Conservation (phyloP, 257 asterid genomes). For the Solanum virginianum region DNA sequence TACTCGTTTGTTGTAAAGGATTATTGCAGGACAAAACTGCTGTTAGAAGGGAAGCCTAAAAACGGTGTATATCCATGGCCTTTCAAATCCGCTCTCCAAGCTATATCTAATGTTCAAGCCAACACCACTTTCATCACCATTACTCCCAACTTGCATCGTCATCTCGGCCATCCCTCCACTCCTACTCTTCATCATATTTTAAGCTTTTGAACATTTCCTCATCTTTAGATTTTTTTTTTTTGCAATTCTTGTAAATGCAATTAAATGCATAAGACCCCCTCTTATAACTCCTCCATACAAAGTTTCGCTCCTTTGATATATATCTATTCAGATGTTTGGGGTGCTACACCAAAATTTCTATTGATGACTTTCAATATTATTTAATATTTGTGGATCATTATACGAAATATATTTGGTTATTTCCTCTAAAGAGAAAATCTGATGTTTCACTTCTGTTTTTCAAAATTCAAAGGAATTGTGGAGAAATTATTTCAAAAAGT, state of each 20-base stretch:
- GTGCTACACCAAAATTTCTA: too few species aligned
- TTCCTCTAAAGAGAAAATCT: background rate
- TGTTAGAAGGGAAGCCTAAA: background rate
- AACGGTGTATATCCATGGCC: background rate
- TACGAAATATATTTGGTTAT: background rate
- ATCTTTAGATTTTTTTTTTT: background rate
- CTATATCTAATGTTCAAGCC: background rate
- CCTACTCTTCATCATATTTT: background rate
- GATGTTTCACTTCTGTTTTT: background rate
- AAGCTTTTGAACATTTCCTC: background rate
- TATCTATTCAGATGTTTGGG: too few species aligned
- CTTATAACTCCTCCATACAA: too few species aligned
- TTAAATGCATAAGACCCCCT: too few species aligned
- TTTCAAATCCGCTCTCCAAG: too few species aligned
- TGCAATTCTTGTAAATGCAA: background rate
- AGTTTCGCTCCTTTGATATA: too few species aligned
- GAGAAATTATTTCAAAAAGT: background rate
- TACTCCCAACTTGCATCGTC: background rate
- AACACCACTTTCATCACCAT: too few species aligned
- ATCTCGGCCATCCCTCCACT: background rate
- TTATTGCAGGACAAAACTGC: background rate
- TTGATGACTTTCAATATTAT: too few species aligned
- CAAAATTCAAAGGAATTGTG: too few species aligned
- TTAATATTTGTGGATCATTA: too few species aligned
- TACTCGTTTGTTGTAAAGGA: background rate